phyloP scores from a whole-genome alignment of 2,329 filamentous ascomycete genomes.

The Cladosporium sp. region DNA sequence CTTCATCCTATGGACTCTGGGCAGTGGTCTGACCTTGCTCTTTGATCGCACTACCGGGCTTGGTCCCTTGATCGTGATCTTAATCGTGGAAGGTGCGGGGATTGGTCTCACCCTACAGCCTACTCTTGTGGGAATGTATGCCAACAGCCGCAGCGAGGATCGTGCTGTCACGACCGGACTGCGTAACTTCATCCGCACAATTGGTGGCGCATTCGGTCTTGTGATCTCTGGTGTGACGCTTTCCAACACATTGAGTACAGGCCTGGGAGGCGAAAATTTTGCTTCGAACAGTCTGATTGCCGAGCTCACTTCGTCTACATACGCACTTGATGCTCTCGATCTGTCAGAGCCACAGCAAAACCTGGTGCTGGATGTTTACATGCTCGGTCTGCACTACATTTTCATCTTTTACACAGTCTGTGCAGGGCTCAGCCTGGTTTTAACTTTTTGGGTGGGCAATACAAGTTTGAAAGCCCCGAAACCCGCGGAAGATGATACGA shows the following conservation, averaged over 20 bases:
- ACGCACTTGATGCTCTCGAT: slow-evolving; percentile 15
- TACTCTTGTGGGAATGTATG: slow-evolving; percentile 41
- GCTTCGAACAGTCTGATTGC: slow-evolving; percentile 21
- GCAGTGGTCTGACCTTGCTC: slow-evolving; percentile 35
- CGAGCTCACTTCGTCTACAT: slow-evolving; percentile 21
- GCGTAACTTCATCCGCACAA: slow-evolving; percentile 43
- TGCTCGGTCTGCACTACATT: slow-evolving; percentile 31
- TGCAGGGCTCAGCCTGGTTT: neutral
- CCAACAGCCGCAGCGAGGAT: slow-evolving; percentile 39
- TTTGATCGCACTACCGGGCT: slow-evolving; percentile 31
- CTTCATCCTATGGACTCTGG: slow-evolving; percentile 40
- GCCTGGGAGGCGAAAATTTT: neutral
- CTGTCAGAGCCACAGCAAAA: slow-evolving; percentile 20
- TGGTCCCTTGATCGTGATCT: slow-evolving; percentile 34
- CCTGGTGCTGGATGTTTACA: slow-evolving; percentile 32
- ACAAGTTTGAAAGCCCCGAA: slow-evolving; percentile 9
- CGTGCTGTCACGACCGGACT: slow-evolving; percentile 42
- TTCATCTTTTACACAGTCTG: slow-evolving; percentile 14
- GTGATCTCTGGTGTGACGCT: slow-evolving; percentile 39
- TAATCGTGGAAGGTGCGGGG: slow-evolving; percentile 37
- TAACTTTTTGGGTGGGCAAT: slow-evolving; percentile 15
- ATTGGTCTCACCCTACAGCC: slow-evolving; percentile 41
- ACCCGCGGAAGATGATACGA: neutral
- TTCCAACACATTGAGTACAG: slow-evolving; percentile 31
- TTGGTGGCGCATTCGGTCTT: slow-evolving; percentile 38